Evolutionary conservation across 192 early-diverging fungal species (phyloP).

Genomic region (Coemansia sp.): DNA sequence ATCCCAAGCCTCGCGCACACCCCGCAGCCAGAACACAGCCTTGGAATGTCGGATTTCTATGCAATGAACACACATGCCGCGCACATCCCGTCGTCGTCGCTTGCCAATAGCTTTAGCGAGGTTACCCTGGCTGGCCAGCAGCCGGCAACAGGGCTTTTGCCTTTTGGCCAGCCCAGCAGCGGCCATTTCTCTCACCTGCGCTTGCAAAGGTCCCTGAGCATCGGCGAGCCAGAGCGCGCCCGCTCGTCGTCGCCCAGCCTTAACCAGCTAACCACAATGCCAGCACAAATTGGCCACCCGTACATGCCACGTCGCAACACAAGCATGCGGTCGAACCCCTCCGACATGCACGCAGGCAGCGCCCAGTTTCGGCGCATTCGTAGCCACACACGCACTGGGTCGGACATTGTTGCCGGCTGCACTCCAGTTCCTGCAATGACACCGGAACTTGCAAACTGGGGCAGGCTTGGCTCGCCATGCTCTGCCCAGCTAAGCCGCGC

Average conservation of each 20-base stretch:
- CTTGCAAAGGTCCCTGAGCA: conserved; percentile 31
- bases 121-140: background rate
- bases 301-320: conserved; percentile 18
- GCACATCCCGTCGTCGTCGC: conserved; percentile 4
- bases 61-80: conserved; percentile 9
- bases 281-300: conserved; percentile 16
- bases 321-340: conserved; percentile 12
- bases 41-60: conserved; percentile 1
- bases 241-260: conserved; percentile 32
- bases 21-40: conserved; percentile 6
- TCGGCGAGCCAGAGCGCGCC: conserved; percentile 20
- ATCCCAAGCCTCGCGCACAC: conserved; percentile 26
- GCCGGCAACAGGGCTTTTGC: conserved; percentile 8
- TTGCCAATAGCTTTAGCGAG: conserved; percentile 9
- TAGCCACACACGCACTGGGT: conserved; percentile 16
- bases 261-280: conserved; percentile 8
- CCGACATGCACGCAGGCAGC: background rate
- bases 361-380: conserved; percentile 13
- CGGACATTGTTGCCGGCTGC: conserved; percentile 6
- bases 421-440: background rate
- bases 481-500: conserved; percentile 2
- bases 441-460: background rate
- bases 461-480: background rate
- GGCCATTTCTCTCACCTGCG: conserved; percentile 20
- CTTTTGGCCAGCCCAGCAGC: background rate